A percentile compares a stretch with the other conserved stretches of the same genome.
phyloP scores from a whole-genome alignment of 768 basidiomycete species.

The Daedalea quercina region DNA sequence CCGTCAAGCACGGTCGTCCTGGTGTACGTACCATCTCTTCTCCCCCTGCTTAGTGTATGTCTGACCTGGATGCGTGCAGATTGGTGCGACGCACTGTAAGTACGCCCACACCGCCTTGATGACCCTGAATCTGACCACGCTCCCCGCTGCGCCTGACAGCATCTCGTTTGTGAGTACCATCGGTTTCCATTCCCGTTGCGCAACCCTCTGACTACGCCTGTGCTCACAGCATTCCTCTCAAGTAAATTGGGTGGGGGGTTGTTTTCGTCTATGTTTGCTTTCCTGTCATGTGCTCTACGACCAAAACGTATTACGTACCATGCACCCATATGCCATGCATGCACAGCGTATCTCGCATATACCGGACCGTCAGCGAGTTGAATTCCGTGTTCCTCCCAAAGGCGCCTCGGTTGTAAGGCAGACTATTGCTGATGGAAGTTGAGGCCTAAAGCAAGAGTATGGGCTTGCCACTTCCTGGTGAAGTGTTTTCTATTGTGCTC shows the following conservation, averaged over 20 bases:
- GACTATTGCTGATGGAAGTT: too few relatives aligned
- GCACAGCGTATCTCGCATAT: too few relatives aligned
- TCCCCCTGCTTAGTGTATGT: not conserved
- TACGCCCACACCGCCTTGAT: conserved; percentile 6
- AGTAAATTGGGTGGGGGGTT: conserved; percentile 47
- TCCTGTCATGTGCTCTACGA: conserved; percentile 20
- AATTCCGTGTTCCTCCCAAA: too few relatives aligned
- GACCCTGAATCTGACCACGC: not conserved
- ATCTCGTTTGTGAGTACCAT: conserved; percentile 68
- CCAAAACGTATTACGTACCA: not conserved
- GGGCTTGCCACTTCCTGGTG: too few relatives aligned
- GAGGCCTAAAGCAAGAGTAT: too few relatives aligned
- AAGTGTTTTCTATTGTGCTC: too few relatives aligned
- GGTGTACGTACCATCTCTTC: conserved; percentile 61
- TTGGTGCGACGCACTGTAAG: conserved; percentile 88
- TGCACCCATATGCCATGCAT: too few relatives aligned
- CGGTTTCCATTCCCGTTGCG: not conserved
- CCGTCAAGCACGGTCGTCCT: conserved; percentile 99
- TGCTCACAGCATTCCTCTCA: conserved; percentile 78
- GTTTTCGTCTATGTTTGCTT: conserved; percentile 24
- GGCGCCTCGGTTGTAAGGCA: too few relatives aligned
- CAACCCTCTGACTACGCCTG: not conserved
- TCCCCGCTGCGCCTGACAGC: conserved; percentile 30
- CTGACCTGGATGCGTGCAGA: conserved; percentile 32
- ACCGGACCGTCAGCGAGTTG: too few relatives aligned